These are phyloP conservation scores for Lecanoromycetidae sp. DNA, from an alignment of 2,329 filamentous ascomycete species.

Conservation along the genomic window DNA sequence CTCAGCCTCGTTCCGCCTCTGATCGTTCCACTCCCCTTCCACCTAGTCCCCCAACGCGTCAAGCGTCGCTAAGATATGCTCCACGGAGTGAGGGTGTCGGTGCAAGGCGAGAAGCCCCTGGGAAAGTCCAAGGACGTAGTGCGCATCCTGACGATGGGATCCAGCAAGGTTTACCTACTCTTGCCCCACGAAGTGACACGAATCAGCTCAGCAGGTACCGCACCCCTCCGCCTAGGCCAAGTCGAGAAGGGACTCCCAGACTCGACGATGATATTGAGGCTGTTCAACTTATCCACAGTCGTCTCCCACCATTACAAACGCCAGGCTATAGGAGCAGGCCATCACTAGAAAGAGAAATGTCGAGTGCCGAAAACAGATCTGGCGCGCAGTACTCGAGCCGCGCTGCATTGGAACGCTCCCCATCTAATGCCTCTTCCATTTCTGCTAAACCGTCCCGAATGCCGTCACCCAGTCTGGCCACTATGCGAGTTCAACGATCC, in stretches of 20 bases:
- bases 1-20: slow-evolving; percentile 16
- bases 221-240: slow-evolving; percentile 41
- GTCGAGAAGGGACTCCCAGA: slow-evolving; percentile 54
- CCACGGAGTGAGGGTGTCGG: background rate
- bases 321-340: slow-evolving; percentile 1
- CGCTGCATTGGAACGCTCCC: slow-evolving; percentile 3
- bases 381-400: slow-evolving; percentile 1
- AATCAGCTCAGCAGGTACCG: slow-evolving; percentile 14
- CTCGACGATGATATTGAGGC: slow-evolving; percentile 43
- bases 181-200: slow-evolving; percentile 3
- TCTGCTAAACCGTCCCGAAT: slow-evolving; percentile 12
- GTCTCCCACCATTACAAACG: slow-evolving; percentile 1
- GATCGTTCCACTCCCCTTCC: slow-evolving; percentile 24
- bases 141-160: too few species aligned
- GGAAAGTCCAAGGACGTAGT: slow-evolving; percentile 6
- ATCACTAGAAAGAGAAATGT: slow-evolving; percentile 7
- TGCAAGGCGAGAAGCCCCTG: background rate
- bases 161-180: too few species aligned
- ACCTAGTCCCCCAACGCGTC: slow-evolving; percentile 48
- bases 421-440: slow-evolving; percentile 11
- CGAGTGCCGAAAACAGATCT: slow-evolving; percentile 5
- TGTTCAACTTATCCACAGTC: slow-evolving; percentile 1
- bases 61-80: slow-evolving; percentile 2
- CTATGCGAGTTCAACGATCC: background rate
- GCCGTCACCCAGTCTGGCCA: slow-evolving; percentile 9